phyloP scores from a whole-genome alignment of 306 rosid species.

The Ormosia semicastrata region DNA sequence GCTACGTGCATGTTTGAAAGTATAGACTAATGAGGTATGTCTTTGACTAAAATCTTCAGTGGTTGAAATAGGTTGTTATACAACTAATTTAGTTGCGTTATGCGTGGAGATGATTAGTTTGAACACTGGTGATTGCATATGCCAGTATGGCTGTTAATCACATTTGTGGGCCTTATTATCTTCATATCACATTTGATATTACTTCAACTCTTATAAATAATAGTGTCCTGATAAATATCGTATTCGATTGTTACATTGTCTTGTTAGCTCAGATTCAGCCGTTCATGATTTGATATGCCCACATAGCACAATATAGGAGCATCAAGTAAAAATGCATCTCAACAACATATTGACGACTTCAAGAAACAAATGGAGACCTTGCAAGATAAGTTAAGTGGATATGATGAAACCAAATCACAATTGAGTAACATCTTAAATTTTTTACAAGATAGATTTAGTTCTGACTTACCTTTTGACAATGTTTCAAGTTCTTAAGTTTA shows the following conservation, averaged over 20 bases:
- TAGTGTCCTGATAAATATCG: not conserved
- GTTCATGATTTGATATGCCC: not conserved
- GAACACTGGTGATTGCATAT: not conserved
- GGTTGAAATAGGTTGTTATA: constrained; percentile 3
- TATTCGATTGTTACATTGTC: not conserved
- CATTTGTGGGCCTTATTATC: not conserved
- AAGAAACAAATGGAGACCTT: too few relatives aligned
- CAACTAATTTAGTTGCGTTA: not conserved
- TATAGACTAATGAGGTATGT: constrained; percentile 80
- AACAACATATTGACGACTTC: too few relatives aligned
- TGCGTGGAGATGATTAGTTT: constrained; percentile 15
- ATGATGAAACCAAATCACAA: too few relatives aligned
- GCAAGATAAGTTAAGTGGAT: too few relatives aligned
- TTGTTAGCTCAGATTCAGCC: not conserved
- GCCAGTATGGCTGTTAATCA: not conserved
- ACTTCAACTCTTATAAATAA: not conserved
- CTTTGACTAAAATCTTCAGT: constrained; percentile 17
- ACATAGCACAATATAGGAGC: too few relatives aligned
- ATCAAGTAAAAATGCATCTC: too few relatives aligned
- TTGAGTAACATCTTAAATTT: too few relatives aligned
- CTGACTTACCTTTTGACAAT: too few relatives aligned
- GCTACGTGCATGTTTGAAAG: constrained; percentile 75
- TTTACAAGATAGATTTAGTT: too few relatives aligned
- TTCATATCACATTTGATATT: constrained; percentile 1
- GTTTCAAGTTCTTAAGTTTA: too few relatives aligned